Conservation (phyloP, 441 rosid genomes). For the Theobroma grandiflorum region DNA sequence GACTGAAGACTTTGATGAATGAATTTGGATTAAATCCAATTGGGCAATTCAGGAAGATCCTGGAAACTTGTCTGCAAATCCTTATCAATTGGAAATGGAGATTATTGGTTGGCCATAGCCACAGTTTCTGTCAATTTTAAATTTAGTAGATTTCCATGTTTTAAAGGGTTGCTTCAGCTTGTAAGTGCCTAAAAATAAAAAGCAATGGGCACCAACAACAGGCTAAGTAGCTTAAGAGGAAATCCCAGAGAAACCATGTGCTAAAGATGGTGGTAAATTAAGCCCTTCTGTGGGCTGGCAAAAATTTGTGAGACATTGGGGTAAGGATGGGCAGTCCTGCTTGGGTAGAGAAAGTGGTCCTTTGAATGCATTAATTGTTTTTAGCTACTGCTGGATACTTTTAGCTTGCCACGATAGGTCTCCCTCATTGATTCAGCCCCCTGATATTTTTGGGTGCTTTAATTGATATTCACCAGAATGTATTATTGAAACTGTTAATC, state of each 20-base stretch:
- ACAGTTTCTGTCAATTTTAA: background rate
- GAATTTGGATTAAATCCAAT: background rate
- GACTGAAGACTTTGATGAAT: background rate
- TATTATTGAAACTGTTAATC: background rate
- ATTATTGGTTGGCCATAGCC: background rate
- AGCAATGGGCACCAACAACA: conserved; percentile 8
- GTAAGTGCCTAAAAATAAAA: conserved; percentile 7
- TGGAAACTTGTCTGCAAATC: conserved; percentile 15
- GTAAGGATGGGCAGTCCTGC: background rate
- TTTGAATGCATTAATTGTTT: conserved; percentile 16
- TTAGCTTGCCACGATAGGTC: background rate
- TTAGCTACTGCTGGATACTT: background rate
- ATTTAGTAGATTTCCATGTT: background rate
- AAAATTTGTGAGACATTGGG: background rate
- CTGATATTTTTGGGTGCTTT: background rate
- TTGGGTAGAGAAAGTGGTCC: conserved; percentile 21
- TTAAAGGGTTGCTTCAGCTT: conserved; percentile 9
- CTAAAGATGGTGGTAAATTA: background rate
- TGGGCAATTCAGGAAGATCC: background rate
- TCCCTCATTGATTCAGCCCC: background rate
- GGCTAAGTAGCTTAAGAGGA: background rate
- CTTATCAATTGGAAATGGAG: conserved; percentile 15
- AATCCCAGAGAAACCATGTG: conserved; percentile 20
- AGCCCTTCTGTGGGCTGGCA: conserved; percentile 20
- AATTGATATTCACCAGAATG: background rate